Base-by-base conservation (phyloP, 345 rosid species). In the Corymbia maculata region DNA sequence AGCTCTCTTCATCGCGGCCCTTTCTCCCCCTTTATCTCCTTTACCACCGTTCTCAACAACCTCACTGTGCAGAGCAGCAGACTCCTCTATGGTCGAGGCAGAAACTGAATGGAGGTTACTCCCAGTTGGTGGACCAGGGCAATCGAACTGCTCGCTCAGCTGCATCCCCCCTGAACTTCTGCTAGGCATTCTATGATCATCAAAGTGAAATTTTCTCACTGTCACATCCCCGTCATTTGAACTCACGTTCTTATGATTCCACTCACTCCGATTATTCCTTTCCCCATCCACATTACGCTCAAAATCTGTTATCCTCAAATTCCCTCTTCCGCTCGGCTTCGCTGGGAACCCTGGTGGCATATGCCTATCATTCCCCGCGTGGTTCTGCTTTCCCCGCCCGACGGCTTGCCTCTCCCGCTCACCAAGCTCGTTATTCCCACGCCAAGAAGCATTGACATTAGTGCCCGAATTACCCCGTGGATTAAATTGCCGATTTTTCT, bases 121-220 rank as follows among this genome's bases (percentile, higher is more conserved):
- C 86, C 98, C 94, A 16, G 92, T 87, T 66, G 94, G 92, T 26
- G 93, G 95, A 16, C 97, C 96, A 57, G 97, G 97, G 24, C 85
- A 95, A 91, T 95, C 94, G 91, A 94, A 92, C 93, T 96, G 98
- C 88, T 89, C 89, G 70, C 91, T 86, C 55, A 95, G 91, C 86
- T 93, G 91, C 26, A 85, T 86, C 51, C 52, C 96, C 80, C 47
- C 61, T 16, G 84, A 86, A n/a, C 90, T 86, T 86, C 88, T 85
- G 45, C 88, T 86, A 84, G 79, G 92, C 32, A 89, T 84, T 79
- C 92, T 92, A 32, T 88, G 92, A 87, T 88, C 93, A 91, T 92
- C 93, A 15, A 61, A 51, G 16, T 32, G 53, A 59, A 91, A 87
- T 70, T 26, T 89, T 90, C 88, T 89, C 28, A 52, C 85, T 52